Evolutionary conservation across 2,329 filamentous ascomycete genomes (phyloP).

Genomic region (Fusarium circinatum): DNA sequence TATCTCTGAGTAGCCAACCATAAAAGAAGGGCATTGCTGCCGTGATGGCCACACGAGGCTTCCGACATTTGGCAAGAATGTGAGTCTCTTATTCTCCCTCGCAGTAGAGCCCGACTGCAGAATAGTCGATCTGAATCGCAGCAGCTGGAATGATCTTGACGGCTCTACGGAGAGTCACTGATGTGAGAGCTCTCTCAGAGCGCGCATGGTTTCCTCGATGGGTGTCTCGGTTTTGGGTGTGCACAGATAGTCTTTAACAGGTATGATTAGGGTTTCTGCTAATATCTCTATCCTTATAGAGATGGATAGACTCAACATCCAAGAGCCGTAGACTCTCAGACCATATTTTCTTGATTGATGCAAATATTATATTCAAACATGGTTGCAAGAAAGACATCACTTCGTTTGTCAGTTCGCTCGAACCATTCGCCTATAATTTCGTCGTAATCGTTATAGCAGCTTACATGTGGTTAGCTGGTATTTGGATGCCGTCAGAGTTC

Average conservation of each 20-base stretch:
- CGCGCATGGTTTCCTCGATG: too few species aligned
- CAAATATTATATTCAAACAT: conserved; percentile 1
- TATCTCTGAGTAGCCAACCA: too few species aligned
- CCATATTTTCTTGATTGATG: conserved; percentile 22
- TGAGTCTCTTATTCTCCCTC: too few species aligned
- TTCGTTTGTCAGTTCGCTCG: conserved; percentile 54
- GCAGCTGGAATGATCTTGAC: too few species aligned
- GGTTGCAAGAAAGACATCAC: conserved; percentile 57
- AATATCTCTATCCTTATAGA: conserved; percentile 43
- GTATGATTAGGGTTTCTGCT: background rate
- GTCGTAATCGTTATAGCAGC: conserved; percentile 58
- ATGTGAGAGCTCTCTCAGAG: too few species aligned
- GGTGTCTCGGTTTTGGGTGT: too few species aligned
- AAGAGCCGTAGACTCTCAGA: conserved; percentile 49
- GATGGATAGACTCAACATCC: conserved; percentile 61
- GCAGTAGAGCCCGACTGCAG: too few species aligned
- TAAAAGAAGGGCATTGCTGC: too few species aligned
- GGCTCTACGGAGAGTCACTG: too few species aligned
- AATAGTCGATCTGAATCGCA: too few species aligned
- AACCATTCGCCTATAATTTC: conserved; percentile 59
- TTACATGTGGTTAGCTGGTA: background rate
- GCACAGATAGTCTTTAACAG: conserved; percentile 23
- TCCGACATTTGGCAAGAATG: too few species aligned
- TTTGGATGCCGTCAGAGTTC: background rate
- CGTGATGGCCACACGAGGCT: too few species aligned